These are phyloP conservation scores for Candida hungchunana DNA, from an alignment of 805 yeast genomes.

Conservation along the genomic window DNA sequence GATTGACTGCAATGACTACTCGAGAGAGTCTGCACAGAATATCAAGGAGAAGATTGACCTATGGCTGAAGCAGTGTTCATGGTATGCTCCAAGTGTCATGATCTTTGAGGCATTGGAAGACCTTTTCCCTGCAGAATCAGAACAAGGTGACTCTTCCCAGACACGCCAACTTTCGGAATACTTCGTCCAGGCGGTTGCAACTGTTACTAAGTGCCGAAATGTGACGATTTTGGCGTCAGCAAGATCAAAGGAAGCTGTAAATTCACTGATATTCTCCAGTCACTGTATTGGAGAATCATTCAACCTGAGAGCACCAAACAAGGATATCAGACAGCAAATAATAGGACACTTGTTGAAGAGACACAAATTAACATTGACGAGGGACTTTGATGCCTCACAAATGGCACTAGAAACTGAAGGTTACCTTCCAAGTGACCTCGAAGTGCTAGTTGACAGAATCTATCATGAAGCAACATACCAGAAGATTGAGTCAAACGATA, in stretches of 20 bases:
- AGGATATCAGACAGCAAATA: constrained; percentile 49
- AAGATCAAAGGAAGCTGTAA: constrained; percentile 59
- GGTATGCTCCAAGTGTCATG: constrained; percentile 76
- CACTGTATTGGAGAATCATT: constrained; percentile 66
- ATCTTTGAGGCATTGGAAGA: constrained; percentile 77
- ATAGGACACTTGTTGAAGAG: constrained; percentile 28
- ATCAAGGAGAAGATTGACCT: constrained; percentile 41
- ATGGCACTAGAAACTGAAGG: constrained; percentile 79
- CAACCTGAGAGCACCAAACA: constrained; percentile 65
- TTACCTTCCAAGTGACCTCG: constrained; percentile 77
- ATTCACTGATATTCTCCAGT: constrained; percentile 55
- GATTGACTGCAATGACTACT: constrained; percentile 49
- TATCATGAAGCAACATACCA: constrained; percentile 41
- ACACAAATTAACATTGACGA: constrained; percentile 31
- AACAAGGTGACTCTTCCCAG: constrained; percentile 52
- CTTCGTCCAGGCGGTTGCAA: constrained; percentile 44
- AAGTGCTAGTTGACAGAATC: constrained; percentile 65
- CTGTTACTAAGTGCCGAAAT: constrained; percentile 35
- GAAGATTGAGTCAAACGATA: constrained; percentile 11
- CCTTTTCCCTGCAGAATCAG: constrained; percentile 58
- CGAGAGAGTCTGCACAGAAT: constrained; percentile 49
- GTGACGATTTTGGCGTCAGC: constrained; percentile 61
- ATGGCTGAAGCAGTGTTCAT: constrained; percentile 50
- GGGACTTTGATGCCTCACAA: constrained; percentile 43
- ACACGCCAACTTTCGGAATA: constrained; percentile 65